Percentiles rank a stretch among this genome's conserved stretches.
phyloP scores from a whole-genome alignment of 352 stramenopile species.

The Globisporangium parvum region DNA sequence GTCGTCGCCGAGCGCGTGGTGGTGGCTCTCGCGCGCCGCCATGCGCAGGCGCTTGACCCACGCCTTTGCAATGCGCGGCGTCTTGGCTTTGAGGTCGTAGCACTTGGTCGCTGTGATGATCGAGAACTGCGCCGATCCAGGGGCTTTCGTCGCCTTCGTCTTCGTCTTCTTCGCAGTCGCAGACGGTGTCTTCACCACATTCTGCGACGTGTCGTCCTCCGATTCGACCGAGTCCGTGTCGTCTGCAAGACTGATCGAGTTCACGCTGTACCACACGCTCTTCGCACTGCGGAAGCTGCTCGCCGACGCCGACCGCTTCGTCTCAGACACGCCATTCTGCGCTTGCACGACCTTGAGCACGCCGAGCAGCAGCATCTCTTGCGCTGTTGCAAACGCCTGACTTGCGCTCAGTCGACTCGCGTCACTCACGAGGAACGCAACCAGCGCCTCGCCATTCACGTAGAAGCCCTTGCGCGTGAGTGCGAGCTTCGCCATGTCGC shows the following conservation, averaged over 20 bases:
- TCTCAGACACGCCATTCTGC: conserved; percentile 7
- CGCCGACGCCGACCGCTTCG: conserved; percentile 1
- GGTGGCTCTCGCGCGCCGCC: conserved; percentile 32
- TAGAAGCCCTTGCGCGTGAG: conserved; percentile 66
- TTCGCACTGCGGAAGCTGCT: conserved; percentile 75
- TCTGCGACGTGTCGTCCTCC: conserved; percentile 36
- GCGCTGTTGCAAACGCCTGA: conserved; percentile 61
- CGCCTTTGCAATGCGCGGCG: conserved; percentile 51
- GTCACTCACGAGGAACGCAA: conserved; percentile 71
- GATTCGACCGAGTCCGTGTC: conserved; percentile 72
- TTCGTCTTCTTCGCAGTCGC: conserved; percentile 16
- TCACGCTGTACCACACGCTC: conserved; percentile 71
- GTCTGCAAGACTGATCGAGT: conserved; percentile 67
- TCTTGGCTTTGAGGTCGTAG: conserved; percentile 82
- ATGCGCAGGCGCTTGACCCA: conserved; percentile 69
- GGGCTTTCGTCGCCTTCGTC: conserved; percentile 6
- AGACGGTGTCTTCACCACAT: conserved; percentile 12
- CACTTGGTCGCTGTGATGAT: conserved; percentile 84
- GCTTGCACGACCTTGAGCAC: conserved; percentile 47
- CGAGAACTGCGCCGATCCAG: conserved; percentile 76
- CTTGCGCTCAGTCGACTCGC: conserved; percentile 45
- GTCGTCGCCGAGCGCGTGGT: conserved; percentile 13
- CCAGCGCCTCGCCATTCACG: conserved; percentile 63
- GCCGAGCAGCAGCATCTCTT: conserved; percentile 72
- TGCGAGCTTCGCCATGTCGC: conserved; percentile 18